phyloP scores from a whole-genome alignment of 768 basidiomycete genomes.

The Lentinula raphanica region DNA sequence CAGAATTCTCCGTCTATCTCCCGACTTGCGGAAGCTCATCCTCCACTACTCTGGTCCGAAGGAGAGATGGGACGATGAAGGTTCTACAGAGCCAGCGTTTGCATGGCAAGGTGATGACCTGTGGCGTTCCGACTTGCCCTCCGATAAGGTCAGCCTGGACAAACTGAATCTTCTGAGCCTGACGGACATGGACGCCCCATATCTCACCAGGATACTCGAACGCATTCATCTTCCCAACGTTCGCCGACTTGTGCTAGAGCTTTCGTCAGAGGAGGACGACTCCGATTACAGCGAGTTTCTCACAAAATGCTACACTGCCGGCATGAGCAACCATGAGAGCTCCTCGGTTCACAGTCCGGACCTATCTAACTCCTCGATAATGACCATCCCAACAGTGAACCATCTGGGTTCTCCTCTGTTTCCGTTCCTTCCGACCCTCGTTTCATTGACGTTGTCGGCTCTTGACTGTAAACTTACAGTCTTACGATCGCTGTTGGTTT shows the following conservation, averaged over 20 bases:
- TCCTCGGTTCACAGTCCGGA: neutral
- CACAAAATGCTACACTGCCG: neutral
- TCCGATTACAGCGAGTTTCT: slow-evolving; percentile 6
- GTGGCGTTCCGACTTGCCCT: slow-evolving; percentile 3
- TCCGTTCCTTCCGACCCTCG: neutral
- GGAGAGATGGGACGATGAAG: slow-evolving; percentile 1
- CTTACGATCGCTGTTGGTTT: neutral
- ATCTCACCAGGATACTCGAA: neutral
- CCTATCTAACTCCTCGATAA: slow-evolving; percentile 1
- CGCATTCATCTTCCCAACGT: slow-evolving; percentile 2
- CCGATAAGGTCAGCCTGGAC: neutral
- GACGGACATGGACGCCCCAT: slow-evolving; percentile 3
- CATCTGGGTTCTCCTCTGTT: neutral
- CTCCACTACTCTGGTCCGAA: slow-evolving; percentile 59
- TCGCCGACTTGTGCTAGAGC: neutral
- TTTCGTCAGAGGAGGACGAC: slow-evolving; percentile 4
- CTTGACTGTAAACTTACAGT: slow-evolving; percentile 2
- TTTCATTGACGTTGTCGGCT: slow-evolving; percentile 1
- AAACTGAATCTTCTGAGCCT: slow-evolving; percentile 1
- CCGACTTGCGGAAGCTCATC: slow-evolving; percentile 39
- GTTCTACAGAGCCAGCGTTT: neutral
- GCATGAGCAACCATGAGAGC: slow-evolving; percentile 3
- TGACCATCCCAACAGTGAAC: neutral
- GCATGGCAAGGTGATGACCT: slow-evolving; percentile 7
- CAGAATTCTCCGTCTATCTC: slow-evolving; percentile 45